Evolutionary conservation across 208 protist species (phyloP), one percentile per base, ranked within the genome.

Genomic region (Acanthamoeba polyphaga): DNA sequence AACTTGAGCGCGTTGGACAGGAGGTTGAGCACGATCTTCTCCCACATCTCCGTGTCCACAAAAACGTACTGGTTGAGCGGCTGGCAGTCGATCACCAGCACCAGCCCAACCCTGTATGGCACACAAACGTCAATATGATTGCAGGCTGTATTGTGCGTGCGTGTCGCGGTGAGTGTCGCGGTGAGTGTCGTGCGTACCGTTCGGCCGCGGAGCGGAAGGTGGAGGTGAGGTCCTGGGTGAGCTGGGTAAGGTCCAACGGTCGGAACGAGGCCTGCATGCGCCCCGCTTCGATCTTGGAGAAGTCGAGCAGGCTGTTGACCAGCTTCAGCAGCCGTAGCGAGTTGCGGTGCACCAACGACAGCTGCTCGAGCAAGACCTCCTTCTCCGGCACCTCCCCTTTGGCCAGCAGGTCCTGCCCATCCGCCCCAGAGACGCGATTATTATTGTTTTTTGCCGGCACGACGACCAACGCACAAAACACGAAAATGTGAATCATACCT

Each of bases 1-100:
- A 95, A 96, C 72, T 96, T 96, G 66, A 96, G 74, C 32, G 95
- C 95, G 64, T 96, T 96, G 70, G 95, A 96, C 13, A 96, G 43
- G 43, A 96, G 88, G 55, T 96, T 96, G 80, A 92, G 89, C 15
- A 96, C 92, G 46, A 96, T 96, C 68, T 94, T 96, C 92, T 96
- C 95, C 88, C 92, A 96, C 89, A 96, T 90, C 27, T 95, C 89
- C n/a, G 49, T 84, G 58, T 96, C 95, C 22, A 95, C 92, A 43
- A 88, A 94, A 15, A 96, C 60, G 15, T 60, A 51, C 12, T 90
- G 62, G 29, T 55, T 22, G 38, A 90, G 51, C n/a, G 58, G 27
- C 49, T 53, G 38, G 22, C 85, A 92, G 3, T 70, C 72, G 9
- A 95, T 49, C 12, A 68, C 24, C 24, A 95, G 85, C 51, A 74